Evolutionary conservation across 2,329 filamentous ascomycete species (phyloP), one percentile per base, ranked within the genome.

Genomic region (Arthroderma sp.): DNA sequence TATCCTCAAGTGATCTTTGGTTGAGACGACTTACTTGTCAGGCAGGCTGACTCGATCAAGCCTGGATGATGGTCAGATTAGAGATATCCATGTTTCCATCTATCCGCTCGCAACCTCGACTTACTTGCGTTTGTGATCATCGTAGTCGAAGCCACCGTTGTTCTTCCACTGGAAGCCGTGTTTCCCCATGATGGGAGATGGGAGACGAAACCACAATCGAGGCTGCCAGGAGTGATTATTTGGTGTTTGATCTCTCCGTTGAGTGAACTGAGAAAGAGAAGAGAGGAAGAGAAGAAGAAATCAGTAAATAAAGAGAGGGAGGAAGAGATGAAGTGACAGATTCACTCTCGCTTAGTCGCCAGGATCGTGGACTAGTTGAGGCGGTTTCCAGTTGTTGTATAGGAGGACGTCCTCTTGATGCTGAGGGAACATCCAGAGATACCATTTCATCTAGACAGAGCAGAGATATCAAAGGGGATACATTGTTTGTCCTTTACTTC

Each of bases 81-180:
- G 41, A 25, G 5, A 21, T 4, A 28, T 49, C 19, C 25, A 7
- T 33, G 7, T 51, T 28, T 13, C 33, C 25, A 19, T n/a, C 2
- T 9, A 8, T 25, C 17, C 4, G 15, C 9, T 8, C 2, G 15
- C 4, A 31, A 13, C 15, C 8, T 9, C 25, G 15, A 51, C 47
- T 31, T 51, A 51, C 47, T 51, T 51, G 47, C 25, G 23, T 31
- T 51, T 51, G 47, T 51, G 15, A 8, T 51, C 47, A 17, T 51
- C 47, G n/a, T 51, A 51, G 25, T 51, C 17, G 47, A 51, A 51
- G 25, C 23, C 28, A 17, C 28, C 35, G 15, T 4, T 33, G 13
- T 33, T 33, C 17, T 51, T 51, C 13, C 25, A 51, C 2, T 51
- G 47, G 25, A 51, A 51, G 47, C 23, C 25, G 47, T 51, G 47